phyloP scores from a whole-genome alignment of 768 basidiomycete genomes.

The Termitomyces bulborhizus region DNA sequence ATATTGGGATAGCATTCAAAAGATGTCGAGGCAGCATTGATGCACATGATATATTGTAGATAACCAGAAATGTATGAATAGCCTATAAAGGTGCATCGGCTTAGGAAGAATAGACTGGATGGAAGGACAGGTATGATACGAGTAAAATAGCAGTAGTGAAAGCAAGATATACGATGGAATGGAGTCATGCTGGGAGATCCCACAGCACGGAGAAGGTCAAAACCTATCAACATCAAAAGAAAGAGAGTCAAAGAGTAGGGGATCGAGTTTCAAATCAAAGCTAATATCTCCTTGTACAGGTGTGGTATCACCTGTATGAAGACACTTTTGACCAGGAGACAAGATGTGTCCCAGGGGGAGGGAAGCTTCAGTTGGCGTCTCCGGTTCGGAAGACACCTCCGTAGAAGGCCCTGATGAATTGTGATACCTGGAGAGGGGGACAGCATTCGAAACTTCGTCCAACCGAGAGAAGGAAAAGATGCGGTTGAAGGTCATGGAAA shows the following conservation, averaged over 20 bases:
- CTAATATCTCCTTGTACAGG: conserved; percentile 31
- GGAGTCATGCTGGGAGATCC: neutral
- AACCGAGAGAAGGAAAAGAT: conserved; percentile 29
- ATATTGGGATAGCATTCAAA: neutral
- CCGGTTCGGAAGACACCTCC: conserved; percentile 11
- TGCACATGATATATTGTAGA: conserved; percentile 7
- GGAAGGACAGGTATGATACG: neutral
- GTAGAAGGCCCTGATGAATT: conserved; percentile 19
- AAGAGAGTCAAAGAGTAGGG: conserved; percentile 65
- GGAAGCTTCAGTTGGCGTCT: conserved; percentile 13
- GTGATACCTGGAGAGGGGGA: conserved; percentile 19
- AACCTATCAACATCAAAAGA: conserved; percentile 64
- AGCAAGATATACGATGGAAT: neutral
- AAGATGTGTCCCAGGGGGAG: neutral
- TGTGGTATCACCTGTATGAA: neutral
- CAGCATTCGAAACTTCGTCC: conserved; percentile 8
- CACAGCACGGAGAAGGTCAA: conserved; percentile 9
- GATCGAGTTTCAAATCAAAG: conserved; percentile 65
- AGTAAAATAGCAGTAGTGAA: neutral
- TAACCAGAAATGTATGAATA: conserved; percentile 1
- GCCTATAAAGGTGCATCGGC: neutral
- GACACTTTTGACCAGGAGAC: neutral
- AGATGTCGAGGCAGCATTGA: neutral
- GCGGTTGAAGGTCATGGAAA: conserved; percentile 33
- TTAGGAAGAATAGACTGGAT: neutral